phyloP scores from a whole-genome alignment of 441 rosid genomes.

The Erodium moschatum region DNA sequence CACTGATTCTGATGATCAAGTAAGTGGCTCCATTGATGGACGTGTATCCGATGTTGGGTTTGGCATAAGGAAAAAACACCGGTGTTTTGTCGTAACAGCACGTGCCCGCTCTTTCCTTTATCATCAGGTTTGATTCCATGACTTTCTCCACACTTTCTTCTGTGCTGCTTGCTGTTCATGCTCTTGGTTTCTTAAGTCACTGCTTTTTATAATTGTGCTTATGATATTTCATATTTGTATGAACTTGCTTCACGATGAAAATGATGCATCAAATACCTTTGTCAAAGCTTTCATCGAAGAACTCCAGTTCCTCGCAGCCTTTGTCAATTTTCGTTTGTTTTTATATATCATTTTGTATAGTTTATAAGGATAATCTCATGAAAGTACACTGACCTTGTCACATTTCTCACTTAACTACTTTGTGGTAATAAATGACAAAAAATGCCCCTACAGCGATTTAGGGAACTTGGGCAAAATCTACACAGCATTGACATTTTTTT shows the following conservation, averaged over 20 bases:
- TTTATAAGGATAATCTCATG: too few relatives aligned
- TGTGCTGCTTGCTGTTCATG: not conserved
- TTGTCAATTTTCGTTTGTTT: not conserved
- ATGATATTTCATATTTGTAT: too few relatives aligned
- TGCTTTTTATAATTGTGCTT: too few relatives aligned
- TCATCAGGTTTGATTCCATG: constrained; percentile 56
- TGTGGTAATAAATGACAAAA: too few relatives aligned
- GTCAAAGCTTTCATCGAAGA: not conserved
- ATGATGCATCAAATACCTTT: constrained; percentile 1
- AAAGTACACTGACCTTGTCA: too few relatives aligned
- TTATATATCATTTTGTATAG: not conserved
- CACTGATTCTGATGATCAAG: constrained; percentile 15
- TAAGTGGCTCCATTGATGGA: constrained; percentile 21
- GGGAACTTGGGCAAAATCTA: too few relatives aligned
- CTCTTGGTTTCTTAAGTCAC: not conserved
- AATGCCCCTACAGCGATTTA: too few relatives aligned
- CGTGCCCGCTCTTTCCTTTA: constrained; percentile 75
- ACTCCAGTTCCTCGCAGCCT: not conserved
- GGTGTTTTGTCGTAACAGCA: constrained; percentile 58
- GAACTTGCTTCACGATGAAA: not conserved
- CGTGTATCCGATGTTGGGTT: constrained; percentile 31
- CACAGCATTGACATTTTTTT: too few relatives aligned
- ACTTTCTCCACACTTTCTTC: constrained; percentile 8
- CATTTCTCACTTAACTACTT: too few relatives aligned
- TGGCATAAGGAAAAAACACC: constrained; percentile 54